Conservation (phyloP, 371 early-diverging fungal species). For the Mortierella sp. region DNA sequence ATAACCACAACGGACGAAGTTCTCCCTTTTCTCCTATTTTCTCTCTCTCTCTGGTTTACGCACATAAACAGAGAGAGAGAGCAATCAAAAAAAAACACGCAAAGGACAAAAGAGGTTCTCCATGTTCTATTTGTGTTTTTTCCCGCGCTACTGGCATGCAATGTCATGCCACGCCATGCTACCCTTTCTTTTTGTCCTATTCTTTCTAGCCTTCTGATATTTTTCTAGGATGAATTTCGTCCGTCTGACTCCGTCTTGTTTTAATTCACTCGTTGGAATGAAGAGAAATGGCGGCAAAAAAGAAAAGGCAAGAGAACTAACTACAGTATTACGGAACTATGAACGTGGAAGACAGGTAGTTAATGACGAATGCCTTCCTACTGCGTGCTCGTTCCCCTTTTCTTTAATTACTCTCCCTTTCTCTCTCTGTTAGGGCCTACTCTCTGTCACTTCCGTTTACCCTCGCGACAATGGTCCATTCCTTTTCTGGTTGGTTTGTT, state of each 20-base stretch:
- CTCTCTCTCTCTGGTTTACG: not conserved
- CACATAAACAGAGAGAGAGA: not conserved
- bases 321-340: not conserved
- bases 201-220: not conserved
- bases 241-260: not conserved
- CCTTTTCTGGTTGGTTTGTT: not conserved
- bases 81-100: not conserved
- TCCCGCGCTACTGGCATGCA: not conserved
- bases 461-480: not conserved
- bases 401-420: not conserved
- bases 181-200: not conserved
- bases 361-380: not conserved
- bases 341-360: no score
- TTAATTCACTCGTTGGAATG: not conserved
- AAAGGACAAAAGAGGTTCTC: not conserved
- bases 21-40: not conserved
- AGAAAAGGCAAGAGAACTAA: not conserved
- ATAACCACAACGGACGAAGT: not conserved
- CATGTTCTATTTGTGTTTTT: constrained; percentile 18
- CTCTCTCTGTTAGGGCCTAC: no score
- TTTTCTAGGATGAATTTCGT: not conserved
- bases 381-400: not conserved
- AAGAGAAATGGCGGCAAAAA: not conserved
- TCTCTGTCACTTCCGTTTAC: not conserved
- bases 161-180: not conserved